phyloP scores from a whole-genome alignment of 768 basidiomycete species.

The Collybia nuda region DNA sequence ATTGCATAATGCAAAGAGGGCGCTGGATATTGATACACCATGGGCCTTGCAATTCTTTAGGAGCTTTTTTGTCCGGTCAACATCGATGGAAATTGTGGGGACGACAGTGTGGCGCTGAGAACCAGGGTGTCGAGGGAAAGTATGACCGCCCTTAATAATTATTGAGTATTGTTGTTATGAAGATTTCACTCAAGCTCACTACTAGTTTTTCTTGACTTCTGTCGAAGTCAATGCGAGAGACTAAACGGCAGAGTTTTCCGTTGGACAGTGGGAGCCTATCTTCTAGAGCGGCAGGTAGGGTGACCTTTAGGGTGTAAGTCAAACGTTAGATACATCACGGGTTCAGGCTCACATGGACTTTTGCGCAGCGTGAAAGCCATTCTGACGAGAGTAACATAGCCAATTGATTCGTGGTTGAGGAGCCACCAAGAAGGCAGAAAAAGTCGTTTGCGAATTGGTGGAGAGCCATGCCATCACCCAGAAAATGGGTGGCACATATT shows the following conservation, averaged over 20 bases:
- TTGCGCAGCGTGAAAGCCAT: constrained; percentile 24
- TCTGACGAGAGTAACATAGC: constrained; percentile 29
- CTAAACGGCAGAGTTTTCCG: constrained; percentile 42
- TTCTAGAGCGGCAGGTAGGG: constrained; percentile 46
- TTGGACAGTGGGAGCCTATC: constrained; percentile 37
- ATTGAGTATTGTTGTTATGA: constrained; percentile 1
- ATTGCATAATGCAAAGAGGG: constrained; percentile 74
- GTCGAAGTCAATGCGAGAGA: constrained; percentile 55
- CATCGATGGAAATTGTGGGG: constrained; percentile 61
- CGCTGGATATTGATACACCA: constrained; percentile 73
- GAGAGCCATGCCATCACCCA: constrained; percentile 87
- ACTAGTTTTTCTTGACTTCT: constrained; percentile 55
- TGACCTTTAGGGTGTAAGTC: not conserved
- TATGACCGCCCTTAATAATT: constrained; percentile 64
- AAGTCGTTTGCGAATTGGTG: constrained; percentile 83
- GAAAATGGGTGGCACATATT: constrained; percentile 76
- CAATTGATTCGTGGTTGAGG: constrained; percentile 25
- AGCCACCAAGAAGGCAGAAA: constrained; percentile 57
- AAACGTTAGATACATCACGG: not conserved
- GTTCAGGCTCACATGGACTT: constrained; percentile 18
- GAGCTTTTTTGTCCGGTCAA: constrained; percentile 56
- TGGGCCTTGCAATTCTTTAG: constrained; percentile 69
- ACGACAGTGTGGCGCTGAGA: constrained; percentile 61
- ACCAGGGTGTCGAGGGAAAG: constrained; percentile 54
- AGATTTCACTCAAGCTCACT: constrained; percentile 30